A percentile compares a stretch with the other conserved stretches of the same genome.
These are phyloP conservation scores for Nematodospora anomalae DNA, from an alignment of 1,139 yeast genomes.

Conservation along the genomic window DNA sequence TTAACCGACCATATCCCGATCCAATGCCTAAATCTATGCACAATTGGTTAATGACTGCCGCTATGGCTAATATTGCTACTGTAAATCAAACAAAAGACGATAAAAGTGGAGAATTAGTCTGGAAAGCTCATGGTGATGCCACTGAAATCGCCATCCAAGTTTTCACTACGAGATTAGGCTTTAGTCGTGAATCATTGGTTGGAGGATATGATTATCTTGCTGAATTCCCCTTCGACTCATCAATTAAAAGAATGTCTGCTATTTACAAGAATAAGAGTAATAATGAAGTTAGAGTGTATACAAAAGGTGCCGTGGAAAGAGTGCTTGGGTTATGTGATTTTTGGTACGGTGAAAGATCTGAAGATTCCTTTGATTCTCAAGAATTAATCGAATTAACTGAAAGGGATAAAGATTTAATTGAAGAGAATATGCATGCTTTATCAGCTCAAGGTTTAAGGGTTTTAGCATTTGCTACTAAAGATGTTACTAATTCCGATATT, in stretches of 20 bases:
- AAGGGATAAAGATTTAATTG: slow-evolving; percentile 42
- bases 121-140: slow-evolving; percentile 85
- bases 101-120: slow-evolving; percentile 36
- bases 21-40: slow-evolving; percentile 27
- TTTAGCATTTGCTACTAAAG: slow-evolving; percentile 62
- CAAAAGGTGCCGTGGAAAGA: slow-evolving; percentile 84
- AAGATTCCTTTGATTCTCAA: slow-evolving; percentile 22
- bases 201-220: slow-evolving; percentile 42
- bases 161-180: slow-evolving; percentile 58
- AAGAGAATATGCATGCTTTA: slow-evolving; percentile 59
- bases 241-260: slow-evolving; percentile 74
- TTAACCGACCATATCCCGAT: slow-evolving; percentile 22
- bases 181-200: slow-evolving; percentile 44
- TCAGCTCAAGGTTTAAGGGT: slow-evolving; percentile 75
- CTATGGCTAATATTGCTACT: slow-evolving; percentile 72
- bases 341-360: slow-evolving; percentile 44
- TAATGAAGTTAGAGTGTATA: slow-evolving; percentile 41
- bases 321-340: slow-evolving; percentile 55
- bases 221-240: slow-evolving; percentile 79
- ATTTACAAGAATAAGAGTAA: slow-evolving; percentile 43
- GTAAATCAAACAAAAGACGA: slow-evolving; percentile 35
- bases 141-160: slow-evolving; percentile 84
- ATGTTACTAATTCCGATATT: slow-evolving; percentile 20
- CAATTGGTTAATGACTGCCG: slow-evolving; percentile 59
- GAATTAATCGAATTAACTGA: slow-evolving; percentile 39